phyloP scores from a whole-genome alignment of 1,284 basidiomycete genomes.

The Irpex rosettiformis region DNA sequence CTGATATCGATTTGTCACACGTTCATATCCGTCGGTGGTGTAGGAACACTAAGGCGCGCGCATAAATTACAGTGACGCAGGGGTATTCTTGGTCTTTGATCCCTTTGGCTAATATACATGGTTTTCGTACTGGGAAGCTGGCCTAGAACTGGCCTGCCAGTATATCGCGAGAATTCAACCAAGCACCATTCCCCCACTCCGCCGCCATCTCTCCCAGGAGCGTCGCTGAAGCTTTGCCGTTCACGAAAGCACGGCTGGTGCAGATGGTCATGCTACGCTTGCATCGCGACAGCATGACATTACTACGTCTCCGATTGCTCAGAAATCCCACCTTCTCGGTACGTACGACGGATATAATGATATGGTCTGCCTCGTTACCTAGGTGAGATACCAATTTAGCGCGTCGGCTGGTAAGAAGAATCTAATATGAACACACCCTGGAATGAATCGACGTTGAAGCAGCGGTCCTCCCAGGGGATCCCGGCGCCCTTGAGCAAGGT shows the following conservation, averaged over 20 bases:
- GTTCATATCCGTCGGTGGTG: not conserved
- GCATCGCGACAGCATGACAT: constrained; percentile 69
- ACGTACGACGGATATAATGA: constrained; percentile 60
- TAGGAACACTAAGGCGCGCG: too few species aligned
- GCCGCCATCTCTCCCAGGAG: constrained; percentile 6
- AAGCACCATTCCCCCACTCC: constrained; percentile 6
- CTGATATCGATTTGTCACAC: not conserved
- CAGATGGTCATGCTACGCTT: constrained; percentile 67
- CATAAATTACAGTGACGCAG: not conserved
- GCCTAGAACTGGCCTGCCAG: constrained; percentile 3
- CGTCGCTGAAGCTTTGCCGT: constrained; percentile 2
- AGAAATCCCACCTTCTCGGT: constrained; percentile 47
- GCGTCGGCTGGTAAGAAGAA: constrained; percentile 8
- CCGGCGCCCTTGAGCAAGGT: constrained; percentile 31
- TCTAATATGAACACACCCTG: constrained; percentile 26
- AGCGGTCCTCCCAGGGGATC: constrained; percentile 38
- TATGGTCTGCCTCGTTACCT: constrained; percentile 46
- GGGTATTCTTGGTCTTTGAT: too few species aligned
- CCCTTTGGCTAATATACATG: too few species aligned
- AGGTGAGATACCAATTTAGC: not conserved
- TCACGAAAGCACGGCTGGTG: constrained; percentile 46
- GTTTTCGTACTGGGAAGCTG: too few species aligned
- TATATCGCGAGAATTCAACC: constrained; percentile 8
- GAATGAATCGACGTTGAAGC: constrained; percentile 52
- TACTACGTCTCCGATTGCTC: constrained; percentile 45